phyloP scores from a whole-genome alignment of 139 green algal species.

The Diplosphaera chodatii region DNA sequence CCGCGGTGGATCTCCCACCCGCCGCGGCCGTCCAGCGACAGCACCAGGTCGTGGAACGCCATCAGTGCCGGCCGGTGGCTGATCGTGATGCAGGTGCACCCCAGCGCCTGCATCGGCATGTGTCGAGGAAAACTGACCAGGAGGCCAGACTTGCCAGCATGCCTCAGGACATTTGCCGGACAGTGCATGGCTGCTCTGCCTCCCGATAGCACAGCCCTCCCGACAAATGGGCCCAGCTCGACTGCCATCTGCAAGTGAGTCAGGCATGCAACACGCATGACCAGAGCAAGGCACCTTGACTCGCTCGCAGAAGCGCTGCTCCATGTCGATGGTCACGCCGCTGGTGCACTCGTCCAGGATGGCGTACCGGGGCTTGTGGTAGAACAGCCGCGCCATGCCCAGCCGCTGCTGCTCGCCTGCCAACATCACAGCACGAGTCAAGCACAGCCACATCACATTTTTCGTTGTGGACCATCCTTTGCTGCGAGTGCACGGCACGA shows the following conservation, averaged over 20 bases:
- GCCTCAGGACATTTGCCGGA: no score
- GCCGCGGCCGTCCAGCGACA: conserved; percentile 68
- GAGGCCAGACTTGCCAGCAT: no score
- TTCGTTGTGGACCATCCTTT: no score
- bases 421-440: neutral
- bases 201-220: no score
- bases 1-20: conserved; percentile 58
- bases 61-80: conserved; percentile 69
- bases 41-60: conserved; percentile 73
- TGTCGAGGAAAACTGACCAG: neutral
- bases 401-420: conserved; percentile 67
- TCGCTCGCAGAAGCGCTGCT: conserved; percentile 58
- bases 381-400: conserved; percentile 71
- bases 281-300: conserved; percentile 20
- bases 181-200: no score
- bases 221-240: no score
- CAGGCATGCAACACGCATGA: neutral
- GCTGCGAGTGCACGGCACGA: conserved; percentile 42
- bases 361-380: conserved; percentile 62
- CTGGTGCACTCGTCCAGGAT: conserved; percentile 77
- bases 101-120: conserved; percentile 32
- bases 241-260: no score
- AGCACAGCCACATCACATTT: no score
- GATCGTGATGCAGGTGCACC: conserved; percentile 77
- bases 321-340: conserved; percentile 73